These are phyloP conservation scores for Carex cristatella DNA, from an alignment of 176 grass and related monocot species.

Conservation along the genomic window DNA sequence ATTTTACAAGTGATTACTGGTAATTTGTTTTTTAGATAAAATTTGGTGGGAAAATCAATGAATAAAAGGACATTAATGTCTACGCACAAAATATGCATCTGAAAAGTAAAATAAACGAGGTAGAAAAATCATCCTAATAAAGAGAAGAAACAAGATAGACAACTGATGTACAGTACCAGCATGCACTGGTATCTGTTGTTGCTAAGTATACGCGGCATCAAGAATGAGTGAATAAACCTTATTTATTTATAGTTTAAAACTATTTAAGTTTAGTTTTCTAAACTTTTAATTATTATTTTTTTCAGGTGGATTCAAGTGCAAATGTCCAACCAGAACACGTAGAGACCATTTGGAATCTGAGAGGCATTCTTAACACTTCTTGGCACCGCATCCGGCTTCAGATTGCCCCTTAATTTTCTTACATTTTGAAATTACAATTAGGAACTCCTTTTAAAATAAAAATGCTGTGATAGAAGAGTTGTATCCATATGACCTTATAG, in stretches of 20 bases:
- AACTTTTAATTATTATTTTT: neutral
- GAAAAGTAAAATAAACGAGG: neutral
- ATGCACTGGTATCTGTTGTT: neutral
- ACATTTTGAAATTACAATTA: neutral
- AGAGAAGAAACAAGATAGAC: neutral
- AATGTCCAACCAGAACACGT: conserved; percentile 27
- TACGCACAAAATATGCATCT: neutral
- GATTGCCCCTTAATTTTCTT: neutral
- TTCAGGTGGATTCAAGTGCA: conserved; percentile 26
- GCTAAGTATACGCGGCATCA: neutral
- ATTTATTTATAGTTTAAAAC: neutral
- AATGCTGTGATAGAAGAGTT: neutral
- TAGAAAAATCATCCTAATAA: neutral
- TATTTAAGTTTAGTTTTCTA: neutral
- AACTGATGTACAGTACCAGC: neutral
- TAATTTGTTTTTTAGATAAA: neutral
- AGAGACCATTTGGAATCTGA: conserved; percentile 31
- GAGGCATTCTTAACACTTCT: conserved; percentile 31
- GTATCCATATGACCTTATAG: neutral
- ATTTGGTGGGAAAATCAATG: neutral
- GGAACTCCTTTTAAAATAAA: neutral
- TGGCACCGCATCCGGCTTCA: conserved; percentile 24
- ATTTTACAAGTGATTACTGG: neutral
- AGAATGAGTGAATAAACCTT: neutral
- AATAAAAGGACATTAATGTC: neutral